A percentile compares a stretch with the other conserved stretches of the same genome.
phyloP scores from a whole-genome alignment of 2,329 filamentous ascomycete species.

The Exophiala calicioides region DNA sequence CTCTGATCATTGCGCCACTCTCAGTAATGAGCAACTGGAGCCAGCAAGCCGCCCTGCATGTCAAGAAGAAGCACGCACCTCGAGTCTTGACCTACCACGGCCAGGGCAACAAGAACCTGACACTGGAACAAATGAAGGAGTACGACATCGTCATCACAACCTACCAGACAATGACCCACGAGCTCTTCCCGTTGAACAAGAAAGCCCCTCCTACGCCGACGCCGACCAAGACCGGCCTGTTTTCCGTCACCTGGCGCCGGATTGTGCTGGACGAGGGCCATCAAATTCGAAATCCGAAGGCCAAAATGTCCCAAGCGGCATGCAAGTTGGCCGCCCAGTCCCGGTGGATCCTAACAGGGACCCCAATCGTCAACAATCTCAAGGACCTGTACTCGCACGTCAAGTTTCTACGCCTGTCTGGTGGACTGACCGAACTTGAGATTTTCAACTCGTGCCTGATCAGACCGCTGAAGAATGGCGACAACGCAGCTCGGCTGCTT shows the following conservation, averaged over 20 bases:
- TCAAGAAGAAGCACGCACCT: slow-evolving; percentile 63
- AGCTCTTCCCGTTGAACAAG: slow-evolving; percentile 57
- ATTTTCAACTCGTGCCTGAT: slow-evolving; percentile 74
- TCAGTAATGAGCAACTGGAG: slow-evolving; percentile 91
- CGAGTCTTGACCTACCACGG: slow-evolving; percentile 76
- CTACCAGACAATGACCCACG: slow-evolving; percentile 73
- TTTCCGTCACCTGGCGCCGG: slow-evolving; percentile 71
- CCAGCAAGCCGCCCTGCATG: slow-evolving; percentile 73
- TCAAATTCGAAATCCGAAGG: slow-evolving; percentile 73
- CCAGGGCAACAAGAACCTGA: slow-evolving; percentile 56
- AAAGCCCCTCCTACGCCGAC: slow-evolving; percentile 47
- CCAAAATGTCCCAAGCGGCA: slow-evolving; percentile 70
- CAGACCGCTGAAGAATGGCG: slow-evolving; percentile 63
- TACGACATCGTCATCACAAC: slow-evolving; percentile 82
- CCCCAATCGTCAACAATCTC: slow-evolving; percentile 79
- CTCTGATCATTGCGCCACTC: slow-evolving; percentile 78
- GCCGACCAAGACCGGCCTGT: slow-evolving; percentile 53
- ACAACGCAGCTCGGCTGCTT: slow-evolving; percentile 60
- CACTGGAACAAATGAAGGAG: slow-evolving; percentile 57
- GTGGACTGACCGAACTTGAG: slow-evolving; percentile 70
- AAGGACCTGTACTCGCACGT: slow-evolving; percentile 79
- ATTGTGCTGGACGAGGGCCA: slow-evolving; percentile 84
- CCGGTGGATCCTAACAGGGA: slow-evolving; percentile 78
- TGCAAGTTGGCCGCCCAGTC: slow-evolving; percentile 67
- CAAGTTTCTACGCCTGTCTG: slow-evolving; percentile 73